phyloP scores from a whole-genome alignment of 2,329 filamentous ascomycete species.

The Penicillium sp. region DNA sequence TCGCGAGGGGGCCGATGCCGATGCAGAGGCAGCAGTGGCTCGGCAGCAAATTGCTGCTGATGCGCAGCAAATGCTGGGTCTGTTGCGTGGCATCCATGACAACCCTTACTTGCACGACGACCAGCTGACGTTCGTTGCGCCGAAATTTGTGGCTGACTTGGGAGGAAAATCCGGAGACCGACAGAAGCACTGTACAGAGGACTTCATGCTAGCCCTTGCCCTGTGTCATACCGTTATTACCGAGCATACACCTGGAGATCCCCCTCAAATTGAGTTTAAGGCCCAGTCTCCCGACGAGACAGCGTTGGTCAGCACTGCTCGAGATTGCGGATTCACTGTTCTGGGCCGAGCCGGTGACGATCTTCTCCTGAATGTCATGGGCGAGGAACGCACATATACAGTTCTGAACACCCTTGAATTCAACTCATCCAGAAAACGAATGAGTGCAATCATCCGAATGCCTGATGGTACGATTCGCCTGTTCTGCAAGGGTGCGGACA shows the following conservation, averaged over 20 bases:
- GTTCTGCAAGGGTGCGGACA: slow-evolving; percentile 97
- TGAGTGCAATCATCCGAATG: slow-evolving; percentile 97
- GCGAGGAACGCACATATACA: slow-evolving; percentile 77
- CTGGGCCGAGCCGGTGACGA: slow-evolving; percentile 76
- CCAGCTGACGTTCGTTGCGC: slow-evolving; percentile 85
- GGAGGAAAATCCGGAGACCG: slow-evolving; percentile 71
- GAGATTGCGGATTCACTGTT: slow-evolving; percentile 93
- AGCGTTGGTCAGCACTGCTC: slow-evolving; percentile 86
- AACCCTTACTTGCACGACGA: slow-evolving; percentile 92
- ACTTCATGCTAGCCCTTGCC: slow-evolving; percentile 91
- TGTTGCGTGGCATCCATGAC: slow-evolving; percentile 73
- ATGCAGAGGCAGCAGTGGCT: slow-evolving; percentile 71
- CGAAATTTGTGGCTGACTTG: slow-evolving; percentile 82
- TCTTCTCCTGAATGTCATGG: slow-evolving; percentile 81
- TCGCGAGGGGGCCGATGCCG: slow-evolving; percentile 80
- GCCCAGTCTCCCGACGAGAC: slow-evolving; percentile 97
- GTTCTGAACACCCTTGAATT: slow-evolving; percentile 96
- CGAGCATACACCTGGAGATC: slow-evolving; percentile 84
- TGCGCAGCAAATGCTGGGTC: slow-evolving; percentile 67
- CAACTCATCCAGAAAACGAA: slow-evolving; percentile 92
- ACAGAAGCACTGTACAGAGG: slow-evolving; percentile 74
- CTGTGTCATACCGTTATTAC: slow-evolving; percentile 97
- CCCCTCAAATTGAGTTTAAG: slow-evolving; percentile 89
- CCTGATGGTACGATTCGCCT: slow-evolving; percentile 84
- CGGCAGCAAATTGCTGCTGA: slow-evolving; percentile 75